These are phyloP conservation scores for Opeltia flavorubescens DNA, from an alignment of 495 filamentous ascomycete genomes.

Conservation along the genomic window DNA sequence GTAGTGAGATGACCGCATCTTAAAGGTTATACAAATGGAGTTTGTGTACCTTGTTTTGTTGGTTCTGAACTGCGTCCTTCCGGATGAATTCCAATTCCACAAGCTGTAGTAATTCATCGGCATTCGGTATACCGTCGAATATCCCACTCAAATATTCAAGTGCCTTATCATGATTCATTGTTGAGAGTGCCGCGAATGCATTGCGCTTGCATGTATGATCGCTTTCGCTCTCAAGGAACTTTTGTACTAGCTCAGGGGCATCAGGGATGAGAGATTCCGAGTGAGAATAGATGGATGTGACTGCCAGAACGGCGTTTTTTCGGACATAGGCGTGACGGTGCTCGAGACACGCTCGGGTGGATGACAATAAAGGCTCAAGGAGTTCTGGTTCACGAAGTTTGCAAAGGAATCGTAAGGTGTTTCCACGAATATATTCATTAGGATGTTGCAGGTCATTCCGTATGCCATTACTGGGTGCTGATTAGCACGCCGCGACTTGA, in stretches of 20 bases:
- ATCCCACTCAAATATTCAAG: slow-evolving; percentile 79
- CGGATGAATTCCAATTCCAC: slow-evolving; percentile 93
- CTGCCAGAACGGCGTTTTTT: slow-evolving; percentile 92
- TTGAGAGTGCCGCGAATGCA: slow-evolving; percentile 81
- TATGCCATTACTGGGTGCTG: slow-evolving; percentile 69
- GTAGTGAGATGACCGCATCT: not conserved
- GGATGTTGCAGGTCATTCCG: slow-evolving; percentile 92
- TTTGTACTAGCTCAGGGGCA: slow-evolving; percentile 80
- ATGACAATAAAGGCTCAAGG: slow-evolving; percentile 87
- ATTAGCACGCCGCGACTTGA: not conserved
- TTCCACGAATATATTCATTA: slow-evolving; percentile 96
- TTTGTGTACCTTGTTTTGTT: slow-evolving; percentile 68
- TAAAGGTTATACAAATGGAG: not conserved
- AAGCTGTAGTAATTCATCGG: slow-evolving; percentile 85
- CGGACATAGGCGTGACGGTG: slow-evolving; percentile 95
- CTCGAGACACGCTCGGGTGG: slow-evolving; percentile 80
- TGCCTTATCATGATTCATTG: slow-evolving; percentile 86
- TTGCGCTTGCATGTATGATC: slow-evolving; percentile 97
- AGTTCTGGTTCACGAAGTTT: slow-evolving; percentile 94
- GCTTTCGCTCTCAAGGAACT: slow-evolving; percentile 81
- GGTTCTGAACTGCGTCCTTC: slow-evolving; percentile 90
- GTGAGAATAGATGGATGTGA: slow-evolving; percentile 85
- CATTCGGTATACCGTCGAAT: slow-evolving; percentile 87
- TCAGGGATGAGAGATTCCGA: slow-evolving; percentile 89
- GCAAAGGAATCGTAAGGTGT: slow-evolving; percentile 90